Base-by-base conservation (phyloP, 2,329 filamentous ascomycete genomes). In the Cadophora malorum region DNA sequence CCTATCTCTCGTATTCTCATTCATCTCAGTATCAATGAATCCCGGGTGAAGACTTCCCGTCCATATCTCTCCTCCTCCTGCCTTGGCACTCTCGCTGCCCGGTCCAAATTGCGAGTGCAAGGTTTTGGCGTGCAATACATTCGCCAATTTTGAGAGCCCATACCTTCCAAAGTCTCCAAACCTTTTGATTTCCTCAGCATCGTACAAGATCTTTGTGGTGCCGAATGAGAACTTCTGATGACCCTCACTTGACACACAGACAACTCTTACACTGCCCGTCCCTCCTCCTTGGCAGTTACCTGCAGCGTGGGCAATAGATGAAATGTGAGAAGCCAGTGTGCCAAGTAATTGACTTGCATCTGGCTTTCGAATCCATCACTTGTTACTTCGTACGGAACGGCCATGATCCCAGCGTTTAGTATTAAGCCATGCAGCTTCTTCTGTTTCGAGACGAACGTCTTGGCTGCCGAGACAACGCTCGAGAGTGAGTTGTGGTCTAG, bases 401-500 rank as follows among this genome's bases (percentile, higher is more conserved):
- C 73, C 77, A 82, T 81, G 38, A 83, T 76, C 12, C 81, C 82
- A 0, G 82, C 82, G 72, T 84, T 84, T 66, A 83, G 79, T 70
- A 82, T 79, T 14, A 84, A 69, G 0, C 81, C 73, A 53, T 84
- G 77, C 0, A 84, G 76, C 10, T 71, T 63, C 3, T 68, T 35
- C 68, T 79, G 77, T 23, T 74, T 67, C 0, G 73, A 64, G 31
- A 75, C 67, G 68, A 81, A 78, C 2, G 52, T 63, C 8, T 76
- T 71, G 0, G 73, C 71, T 5, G 78, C 74, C 16, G 71, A 56
- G n/a, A 75, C 75, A 19, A 78, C 66, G 5, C 69, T 76, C 9
- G 68, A 62, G 14, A 79, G 71, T 58, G 73, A 72, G 1, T 55
- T 68, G 25, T 77, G 69, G 23, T 76, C 74, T 58, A 76, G 66